A percentile compares a stretch with the other conserved stretches of the same genome.
Conservation (phyloP, 2,329 filamentous ascomycete species). For the Myrmaecium sp. region DNA sequence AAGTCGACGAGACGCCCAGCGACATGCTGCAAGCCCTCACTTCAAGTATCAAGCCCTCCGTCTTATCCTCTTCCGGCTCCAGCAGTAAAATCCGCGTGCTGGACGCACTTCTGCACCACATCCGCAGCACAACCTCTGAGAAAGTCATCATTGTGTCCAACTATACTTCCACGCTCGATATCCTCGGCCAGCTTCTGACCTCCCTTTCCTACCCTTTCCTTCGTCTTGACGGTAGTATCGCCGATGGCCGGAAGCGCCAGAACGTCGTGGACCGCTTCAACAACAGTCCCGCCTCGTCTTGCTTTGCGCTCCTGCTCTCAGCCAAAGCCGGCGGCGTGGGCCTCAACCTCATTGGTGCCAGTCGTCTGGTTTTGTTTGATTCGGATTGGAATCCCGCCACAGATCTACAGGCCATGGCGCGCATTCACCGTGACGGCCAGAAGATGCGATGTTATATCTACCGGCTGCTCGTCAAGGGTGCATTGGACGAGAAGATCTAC, state of each 20-base stretch:
- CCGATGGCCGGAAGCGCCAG: slow-evolving; percentile 46
- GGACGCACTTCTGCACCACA: slow-evolving; percentile 44
- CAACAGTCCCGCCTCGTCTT: slow-evolving; percentile 33
- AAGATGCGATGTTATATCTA: slow-evolving; percentile 53
- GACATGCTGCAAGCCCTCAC: slow-evolving; percentile 27
- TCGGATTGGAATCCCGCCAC: slow-evolving; percentile 63
- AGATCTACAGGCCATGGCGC: slow-evolving; percentile 58
- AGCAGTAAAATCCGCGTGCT: slow-evolving; percentile 52
- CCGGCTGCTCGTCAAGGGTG: slow-evolving; percentile 48
- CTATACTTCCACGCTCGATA: slow-evolving; percentile 54
- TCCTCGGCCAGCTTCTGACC: slow-evolving; percentile 44
- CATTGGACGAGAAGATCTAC: slow-evolving; percentile 59
- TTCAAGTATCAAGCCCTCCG: slow-evolving; percentile 35
- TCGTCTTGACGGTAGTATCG: slow-evolving; percentile 53
- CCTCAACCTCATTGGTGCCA: slow-evolving; percentile 54
- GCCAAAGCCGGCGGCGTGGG: slow-evolving; percentile 56
- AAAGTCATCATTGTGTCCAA: slow-evolving; percentile 64
- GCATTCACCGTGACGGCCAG: slow-evolving; percentile 57
- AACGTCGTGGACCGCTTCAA: slow-evolving; percentile 56
- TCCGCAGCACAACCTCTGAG: slow-evolving; percentile 44
- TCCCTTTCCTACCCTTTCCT: slow-evolving; percentile 44
- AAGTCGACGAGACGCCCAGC: slow-evolving; percentile 27
- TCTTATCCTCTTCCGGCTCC: slow-evolving; percentile 39
- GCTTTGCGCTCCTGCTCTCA: slow-evolving; percentile 54
- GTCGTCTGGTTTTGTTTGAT: slow-evolving; percentile 53